A percentile compares a stretch with the other conserved stretches of the same genome.
phyloP scores from a whole-genome alignment of 768 basidiomycete genomes.

The Grammothele lineata region DNA sequence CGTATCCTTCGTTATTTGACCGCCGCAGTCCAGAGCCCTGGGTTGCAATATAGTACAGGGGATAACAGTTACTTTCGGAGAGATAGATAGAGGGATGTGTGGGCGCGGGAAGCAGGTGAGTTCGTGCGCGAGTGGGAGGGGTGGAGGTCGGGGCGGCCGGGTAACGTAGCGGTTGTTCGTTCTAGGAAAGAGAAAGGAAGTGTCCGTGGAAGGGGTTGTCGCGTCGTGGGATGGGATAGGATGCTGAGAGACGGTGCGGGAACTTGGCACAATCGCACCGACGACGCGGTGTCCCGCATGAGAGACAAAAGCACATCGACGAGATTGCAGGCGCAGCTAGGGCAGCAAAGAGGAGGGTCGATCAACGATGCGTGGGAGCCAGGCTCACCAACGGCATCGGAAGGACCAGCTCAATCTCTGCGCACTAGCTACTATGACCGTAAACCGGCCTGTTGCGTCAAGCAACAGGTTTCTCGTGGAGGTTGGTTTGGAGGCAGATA shows the following conservation, averaged over 20 bases:
- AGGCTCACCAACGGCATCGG: slow-evolving; percentile 28
- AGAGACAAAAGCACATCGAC: too few relatives aligned
- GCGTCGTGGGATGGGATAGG: too few relatives aligned
- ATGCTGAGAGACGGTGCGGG: neutral
- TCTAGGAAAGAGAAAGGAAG: slow-evolving; percentile 15
- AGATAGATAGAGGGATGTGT: too few relatives aligned
- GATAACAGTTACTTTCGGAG: neutral
- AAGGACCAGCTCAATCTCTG: slow-evolving; percentile 20
- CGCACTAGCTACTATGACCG: slow-evolving; percentile 16
- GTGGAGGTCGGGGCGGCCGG: slow-evolving; percentile 12
- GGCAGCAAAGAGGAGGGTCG: too few relatives aligned
- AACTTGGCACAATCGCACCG: slow-evolving; percentile 2
- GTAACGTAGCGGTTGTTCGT: slow-evolving; percentile 18
- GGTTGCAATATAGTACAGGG: slow-evolving; percentile 11
- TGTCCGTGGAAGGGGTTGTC: neutral
- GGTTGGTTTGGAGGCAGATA: slow-evolving; percentile 16
- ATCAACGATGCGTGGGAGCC: slow-evolving; percentile 39
- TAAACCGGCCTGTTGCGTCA: slow-evolving; percentile 35
- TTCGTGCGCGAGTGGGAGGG: slow-evolving; percentile 8
- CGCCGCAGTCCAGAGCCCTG: slow-evolving; percentile 18
- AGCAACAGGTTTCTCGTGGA: slow-evolving; percentile 30
- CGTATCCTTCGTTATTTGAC: slow-evolving; percentile 18
- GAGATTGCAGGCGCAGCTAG: slow-evolving; percentile 11
- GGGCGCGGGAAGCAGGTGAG: neutral
- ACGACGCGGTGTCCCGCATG: too few relatives aligned